Evolutionary conservation across 495 filamentous ascomycete species (phyloP).

Genomic region (Penicillium verhagenii): DNA sequence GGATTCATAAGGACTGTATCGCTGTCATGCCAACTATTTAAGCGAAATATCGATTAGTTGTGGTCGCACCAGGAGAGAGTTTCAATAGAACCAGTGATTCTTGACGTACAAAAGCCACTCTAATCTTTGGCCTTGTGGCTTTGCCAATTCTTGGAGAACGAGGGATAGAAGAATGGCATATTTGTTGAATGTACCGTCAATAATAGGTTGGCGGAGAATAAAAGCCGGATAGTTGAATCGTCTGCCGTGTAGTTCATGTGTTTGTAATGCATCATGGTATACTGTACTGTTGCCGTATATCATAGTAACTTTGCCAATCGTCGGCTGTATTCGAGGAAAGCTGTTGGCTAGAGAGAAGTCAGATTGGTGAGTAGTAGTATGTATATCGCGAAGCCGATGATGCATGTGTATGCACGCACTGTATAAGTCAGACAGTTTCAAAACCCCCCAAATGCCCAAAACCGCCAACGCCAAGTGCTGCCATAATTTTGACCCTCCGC

Average conservation of each 20-base stretch:
- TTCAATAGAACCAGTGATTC: neutral
- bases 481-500: neutral
- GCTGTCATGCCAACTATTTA: slow-evolving; percentile 47
- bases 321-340: slow-evolving; percentile 1
- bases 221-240: slow-evolving; percentile 16
- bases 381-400: neutral
- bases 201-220: slow-evolving; percentile 14
- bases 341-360: neutral
- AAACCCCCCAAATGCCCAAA: neutral
- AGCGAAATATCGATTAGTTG: slow-evolving; percentile 6
- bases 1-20: slow-evolving; percentile 55
- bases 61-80: neutral
- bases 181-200: slow-evolving; percentile 43
- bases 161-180: slow-evolving; percentile 48
- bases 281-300: slow-evolving; percentile 18
- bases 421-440: neutral
- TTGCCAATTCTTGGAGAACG: slow-evolving; percentile 47
- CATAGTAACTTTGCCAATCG: slow-evolving; percentile 23
- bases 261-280: slow-evolving; percentile 18
- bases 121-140: slow-evolving; percentile 45
- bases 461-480: neutral
- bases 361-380: neutral
- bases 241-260: slow-evolving; percentile 17
- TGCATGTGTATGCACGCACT: neutral
- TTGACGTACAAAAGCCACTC: slow-evolving; percentile 50